These are phyloP conservation scores for Claviceps africana DNA, from an alignment of 2,329 filamentous ascomycete genomes.

Conservation along the genomic window DNA sequence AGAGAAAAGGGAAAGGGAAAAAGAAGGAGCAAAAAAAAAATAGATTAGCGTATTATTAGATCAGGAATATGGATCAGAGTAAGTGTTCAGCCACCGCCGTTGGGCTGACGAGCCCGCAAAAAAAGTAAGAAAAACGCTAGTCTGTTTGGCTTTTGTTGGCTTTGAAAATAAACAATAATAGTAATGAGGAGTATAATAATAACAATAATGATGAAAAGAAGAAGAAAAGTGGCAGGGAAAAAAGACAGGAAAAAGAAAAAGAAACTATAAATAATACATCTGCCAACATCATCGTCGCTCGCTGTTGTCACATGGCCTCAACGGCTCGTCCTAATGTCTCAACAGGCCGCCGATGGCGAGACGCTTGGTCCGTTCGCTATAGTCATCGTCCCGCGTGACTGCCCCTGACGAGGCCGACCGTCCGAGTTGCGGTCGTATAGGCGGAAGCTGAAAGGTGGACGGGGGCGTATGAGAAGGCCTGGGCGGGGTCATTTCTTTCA, in stretches of 20 bases:
- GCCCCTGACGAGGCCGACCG: constrained; percentile 9
- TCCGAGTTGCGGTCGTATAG: constrained; percentile 29
- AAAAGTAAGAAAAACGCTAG: no score
- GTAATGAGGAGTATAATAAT: not conserved
- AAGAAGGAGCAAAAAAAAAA: not conserved
- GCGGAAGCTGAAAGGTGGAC: constrained; percentile 31
- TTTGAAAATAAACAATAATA: not conserved
- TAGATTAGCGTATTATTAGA: not conserved
- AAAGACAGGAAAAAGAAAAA: not conserved
- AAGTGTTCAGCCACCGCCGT: not conserved
- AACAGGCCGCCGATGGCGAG: constrained; percentile 50
- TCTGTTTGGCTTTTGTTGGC: not conserved
- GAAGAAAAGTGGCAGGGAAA: not conserved
- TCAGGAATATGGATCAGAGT: not conserved
- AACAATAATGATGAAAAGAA: not conserved
- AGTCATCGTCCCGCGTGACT: constrained; percentile 18
- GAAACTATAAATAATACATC: not conserved
- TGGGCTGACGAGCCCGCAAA: no score
- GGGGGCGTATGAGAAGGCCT: not conserved
- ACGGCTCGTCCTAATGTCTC: constrained; percentile 35
- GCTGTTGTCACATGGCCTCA: constrained; percentile 9
- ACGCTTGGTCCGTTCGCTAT: constrained; percentile 37
- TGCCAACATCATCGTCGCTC: not conserved
- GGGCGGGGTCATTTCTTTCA: not conserved
- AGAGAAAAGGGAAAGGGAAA: not conserved